Evolutionary conservation across 75 land plant genomes (phyloP).

Genomic region (Sequoia sempervirens): DNA sequence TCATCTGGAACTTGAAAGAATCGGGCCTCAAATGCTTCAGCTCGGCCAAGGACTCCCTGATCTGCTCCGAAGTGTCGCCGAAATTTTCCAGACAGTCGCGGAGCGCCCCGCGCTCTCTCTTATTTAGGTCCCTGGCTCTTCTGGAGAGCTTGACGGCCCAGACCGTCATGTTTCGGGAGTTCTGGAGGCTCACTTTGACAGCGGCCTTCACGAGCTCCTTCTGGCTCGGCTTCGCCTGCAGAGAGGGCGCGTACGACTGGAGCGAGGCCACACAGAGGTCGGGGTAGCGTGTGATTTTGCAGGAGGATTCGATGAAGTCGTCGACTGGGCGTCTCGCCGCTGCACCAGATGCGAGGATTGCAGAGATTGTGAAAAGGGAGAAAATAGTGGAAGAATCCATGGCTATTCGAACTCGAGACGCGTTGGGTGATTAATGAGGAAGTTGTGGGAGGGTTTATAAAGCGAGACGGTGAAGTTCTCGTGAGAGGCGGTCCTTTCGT

Average conservation of each 20-base stretch:
- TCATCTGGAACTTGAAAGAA: constrained; percentile 18
- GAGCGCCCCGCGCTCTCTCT: constrained; percentile 14
- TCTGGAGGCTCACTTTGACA: constrained; percentile 13
- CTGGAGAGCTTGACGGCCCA: too few relatives aligned
- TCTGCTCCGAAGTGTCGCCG: constrained; percentile 20
- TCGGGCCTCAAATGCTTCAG: constrained; percentile 7
- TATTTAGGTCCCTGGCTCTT: neutral
- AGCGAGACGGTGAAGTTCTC: neutral
- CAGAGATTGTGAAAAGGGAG: neutral
- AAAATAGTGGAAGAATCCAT: neutral
- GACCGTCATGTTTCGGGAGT: constrained; percentile 1
- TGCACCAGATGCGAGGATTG: neutral
- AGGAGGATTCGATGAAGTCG: neutral
- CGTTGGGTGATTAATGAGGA: neutral
- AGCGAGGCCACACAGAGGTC: neutral
- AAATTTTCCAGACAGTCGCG: constrained; percentile 25
- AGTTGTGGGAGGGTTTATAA: neutral
- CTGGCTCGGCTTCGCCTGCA: neutral
- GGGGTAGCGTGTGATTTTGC: neutral
- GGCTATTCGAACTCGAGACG: neutral
- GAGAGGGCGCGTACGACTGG: neutral
- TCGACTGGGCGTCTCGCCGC: neutral
- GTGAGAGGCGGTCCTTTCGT: too few relatives aligned
- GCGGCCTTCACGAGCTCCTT: constrained; percentile 17
- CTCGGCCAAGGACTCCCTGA: constrained; percentile 15